Evolutionary conservation across 1,139 yeast genomes (phyloP), one percentile per base, ranked within the genome.

Genomic region (Yamadazyma pseudoaaseri): DNA sequence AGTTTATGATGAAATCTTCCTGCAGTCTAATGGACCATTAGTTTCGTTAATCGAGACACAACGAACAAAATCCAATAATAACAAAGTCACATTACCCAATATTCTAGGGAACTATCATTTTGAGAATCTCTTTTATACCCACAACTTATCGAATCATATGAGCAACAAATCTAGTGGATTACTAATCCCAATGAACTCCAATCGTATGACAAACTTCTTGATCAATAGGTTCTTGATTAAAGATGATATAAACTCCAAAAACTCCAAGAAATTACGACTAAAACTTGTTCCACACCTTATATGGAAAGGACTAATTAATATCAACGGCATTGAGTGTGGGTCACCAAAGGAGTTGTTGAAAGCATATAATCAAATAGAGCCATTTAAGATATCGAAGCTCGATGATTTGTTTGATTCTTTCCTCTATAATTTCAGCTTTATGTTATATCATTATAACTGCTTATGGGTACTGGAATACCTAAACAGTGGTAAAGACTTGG

Each of bases 321-420:
- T 28, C 5, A 36, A 31, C 10, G 28, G 13, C 3, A 6, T 14
- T 6, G n/a, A 25, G 11, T 7, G 10, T 18, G 11, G 5, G 1
- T 13, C 27, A 2, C 26, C 33, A 3, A 39, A 30, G 16, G 29
- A 34, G 12, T 27, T 44, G 28, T 44, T 49, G 29, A 36, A 30
- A 15, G 47, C 31, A 31, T 44, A 41, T 26, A 43, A 44, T 20
- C 7, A 18, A 9, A 18, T 11, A 10, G 34, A 31, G 11, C 23
- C 29, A 3, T n/a, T 18, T 10, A 14, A 20, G 10, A 35, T 39
- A 16, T 21, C 21, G n/a, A 58, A 68, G 43, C 38, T 59, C 11
- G 74, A 68, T 43, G 74, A 68, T 46, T 55, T 68, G 44, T 50
- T 65, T 10, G 74, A 68, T 41, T 56, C 68, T 14, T 48, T 64